Conservation (phyloP, 768 basidiomycete species). For the Coprinopsis sp. region DNA sequence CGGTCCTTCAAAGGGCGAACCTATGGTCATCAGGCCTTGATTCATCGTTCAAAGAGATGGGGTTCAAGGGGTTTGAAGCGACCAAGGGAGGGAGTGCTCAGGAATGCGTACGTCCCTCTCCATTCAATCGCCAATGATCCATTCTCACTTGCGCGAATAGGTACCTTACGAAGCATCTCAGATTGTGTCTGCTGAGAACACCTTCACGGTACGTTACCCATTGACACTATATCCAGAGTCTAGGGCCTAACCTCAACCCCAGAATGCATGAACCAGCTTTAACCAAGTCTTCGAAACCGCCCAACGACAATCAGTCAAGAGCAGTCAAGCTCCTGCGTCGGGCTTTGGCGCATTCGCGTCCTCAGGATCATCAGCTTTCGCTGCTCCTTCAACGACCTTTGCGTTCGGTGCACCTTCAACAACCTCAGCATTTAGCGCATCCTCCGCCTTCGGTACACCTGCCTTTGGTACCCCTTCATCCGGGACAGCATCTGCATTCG, state of each 20-base stretch:
- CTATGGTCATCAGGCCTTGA: constrained; percentile 65
- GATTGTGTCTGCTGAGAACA: constrained; percentile 49
- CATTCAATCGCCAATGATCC: no score
- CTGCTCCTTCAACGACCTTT: constrained; percentile 6
- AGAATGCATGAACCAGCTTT: constrained; percentile 38
- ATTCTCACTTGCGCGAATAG: no score
- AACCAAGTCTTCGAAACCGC: constrained; percentile 1
- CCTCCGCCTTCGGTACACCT: constrained; percentile 27
- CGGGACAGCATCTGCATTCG: constrained; percentile 22
- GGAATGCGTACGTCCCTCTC: constrained; percentile 59
- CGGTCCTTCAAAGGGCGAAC: constrained; percentile 75
- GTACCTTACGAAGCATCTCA: constrained; percentile 52
- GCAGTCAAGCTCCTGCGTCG: constrained; percentile 18
- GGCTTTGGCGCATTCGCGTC: constrained; percentile 4
- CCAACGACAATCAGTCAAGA: neutral
- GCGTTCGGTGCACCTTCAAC: constrained; percentile 10
- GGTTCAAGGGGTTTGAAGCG: constrained; percentile 55
- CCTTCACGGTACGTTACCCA: constrained; percentile 30
- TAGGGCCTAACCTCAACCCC: no score
- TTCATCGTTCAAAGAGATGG: constrained; percentile 73
- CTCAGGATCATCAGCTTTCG: neutral
- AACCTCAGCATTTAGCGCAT: constrained; percentile 22
- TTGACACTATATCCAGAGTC: no score
- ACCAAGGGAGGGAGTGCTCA: constrained; percentile 52
- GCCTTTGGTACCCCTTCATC: constrained; percentile 26